Percentiles rank a stretch among this genome's conserved stretches.
These are phyloP conservation scores for Plantago lanceolata DNA, from an alignment of 305 asterid species.

Conservation along the genomic window DNA sequence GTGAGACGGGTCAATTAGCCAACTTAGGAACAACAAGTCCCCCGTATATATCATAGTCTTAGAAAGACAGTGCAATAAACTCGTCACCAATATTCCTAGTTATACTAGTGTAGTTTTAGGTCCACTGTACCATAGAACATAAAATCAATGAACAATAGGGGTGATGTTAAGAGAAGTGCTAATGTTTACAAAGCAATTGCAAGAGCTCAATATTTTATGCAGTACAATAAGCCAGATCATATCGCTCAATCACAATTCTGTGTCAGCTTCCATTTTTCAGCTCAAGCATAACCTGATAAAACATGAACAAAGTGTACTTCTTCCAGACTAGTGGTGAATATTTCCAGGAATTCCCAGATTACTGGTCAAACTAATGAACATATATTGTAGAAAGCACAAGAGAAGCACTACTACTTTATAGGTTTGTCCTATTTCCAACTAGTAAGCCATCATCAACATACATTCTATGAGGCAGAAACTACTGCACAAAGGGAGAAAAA, in stretches of 20 bases:
- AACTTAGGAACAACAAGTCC: too few relatives aligned
- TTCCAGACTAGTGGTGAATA: background rate
- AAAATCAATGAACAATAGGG: background rate
- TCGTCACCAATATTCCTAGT: constrained; percentile 15
- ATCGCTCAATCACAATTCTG: constrained; percentile 1
- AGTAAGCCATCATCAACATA: too few relatives aligned
- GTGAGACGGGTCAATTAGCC: too few relatives aligned
- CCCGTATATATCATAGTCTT: constrained; percentile 10
- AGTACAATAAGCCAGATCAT: background rate
- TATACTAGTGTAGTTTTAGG: constrained; percentile 7
- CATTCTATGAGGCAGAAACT: background rate
- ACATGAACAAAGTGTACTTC: constrained; percentile 2
- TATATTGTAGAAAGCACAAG: too few relatives aligned
- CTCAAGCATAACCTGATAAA: background rate
- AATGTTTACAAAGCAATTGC: background rate
- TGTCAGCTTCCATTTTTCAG: background rate
- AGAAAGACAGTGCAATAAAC: constrained; percentile 6
- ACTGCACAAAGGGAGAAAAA: background rate
- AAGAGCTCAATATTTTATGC: constrained; percentile 2
- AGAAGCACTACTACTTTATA: too few relatives aligned
- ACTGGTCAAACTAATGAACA: too few relatives aligned
- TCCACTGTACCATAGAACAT: constrained; percentile 17
- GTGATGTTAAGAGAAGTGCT: background rate
- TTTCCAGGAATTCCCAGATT: background rate
- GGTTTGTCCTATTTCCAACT: too few relatives aligned